phyloP scores from a whole-genome alignment of 192 early-diverging fungal genomes.

The Lobulomyces angularis region DNA sequence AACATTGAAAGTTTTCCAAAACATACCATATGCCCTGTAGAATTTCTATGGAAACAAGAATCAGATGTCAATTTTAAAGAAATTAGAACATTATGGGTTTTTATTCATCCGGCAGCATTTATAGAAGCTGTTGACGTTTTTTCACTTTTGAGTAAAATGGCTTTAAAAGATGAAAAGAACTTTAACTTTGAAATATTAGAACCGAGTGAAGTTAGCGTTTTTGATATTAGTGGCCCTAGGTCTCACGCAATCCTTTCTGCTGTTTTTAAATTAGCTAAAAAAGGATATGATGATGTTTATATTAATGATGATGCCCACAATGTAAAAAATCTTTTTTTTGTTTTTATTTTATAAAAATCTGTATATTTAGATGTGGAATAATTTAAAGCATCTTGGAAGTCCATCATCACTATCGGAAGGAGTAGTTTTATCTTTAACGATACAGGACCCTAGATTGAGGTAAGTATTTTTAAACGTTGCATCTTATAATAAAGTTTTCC shows the following conservation, averaged over 20 bases:
- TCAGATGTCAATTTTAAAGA: constrained; percentile 7
- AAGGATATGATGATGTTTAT: constrained; percentile 2
- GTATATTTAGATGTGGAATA: constrained; percentile 25
- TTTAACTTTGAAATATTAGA: constrained; percentile 33
- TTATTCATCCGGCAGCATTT: constrained; percentile 62
- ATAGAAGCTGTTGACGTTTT: constrained; percentile 25
- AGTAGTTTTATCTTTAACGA: constrained; percentile 62
- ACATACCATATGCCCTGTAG: constrained; percentile 55
- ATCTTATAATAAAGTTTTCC: constrained; percentile 14
- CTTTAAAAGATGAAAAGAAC: constrained; percentile 9
- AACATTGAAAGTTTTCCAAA: constrained; percentile 38
- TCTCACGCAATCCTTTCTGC: constrained; percentile 62
- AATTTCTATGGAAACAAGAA: constrained; percentile 61
- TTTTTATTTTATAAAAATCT: neutral
- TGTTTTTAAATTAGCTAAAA: constrained; percentile 30
- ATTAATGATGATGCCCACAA: constrained; percentile 23
- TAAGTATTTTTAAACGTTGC: constrained; percentile 14
- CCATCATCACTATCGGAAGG: constrained; percentile 67
- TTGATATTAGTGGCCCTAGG: constrained; percentile 81
- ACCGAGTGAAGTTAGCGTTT: constrained; percentile 47
- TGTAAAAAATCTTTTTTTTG: constrained; percentile 8
- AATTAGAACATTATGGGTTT: constrained; percentile 55
- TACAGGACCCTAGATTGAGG: constrained; percentile 75
- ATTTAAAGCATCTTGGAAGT: constrained; percentile 35
- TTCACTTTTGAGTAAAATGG: neutral